phyloP scores from a whole-genome alignment of 176 grass and related monocot species.

The Oryza glaberrima region DNA sequence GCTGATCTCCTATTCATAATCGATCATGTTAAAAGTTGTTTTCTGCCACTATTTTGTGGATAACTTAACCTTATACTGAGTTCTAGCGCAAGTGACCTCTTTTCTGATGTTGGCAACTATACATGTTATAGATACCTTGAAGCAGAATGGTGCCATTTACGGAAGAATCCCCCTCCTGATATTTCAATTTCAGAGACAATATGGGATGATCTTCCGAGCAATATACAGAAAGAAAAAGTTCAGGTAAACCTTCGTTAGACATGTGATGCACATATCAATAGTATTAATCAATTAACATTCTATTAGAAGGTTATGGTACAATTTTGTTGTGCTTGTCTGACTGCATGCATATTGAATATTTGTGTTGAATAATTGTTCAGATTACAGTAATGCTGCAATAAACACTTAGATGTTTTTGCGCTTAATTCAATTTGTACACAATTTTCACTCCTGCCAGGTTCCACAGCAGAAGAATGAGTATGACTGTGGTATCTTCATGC shows the following conservation, averaged over 20 bases:
- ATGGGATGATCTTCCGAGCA: conserved; percentile 49
- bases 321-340: background rate
- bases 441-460: conserved; percentile 52
- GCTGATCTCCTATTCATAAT: conserved; percentile 12
- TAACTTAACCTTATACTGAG: background rate
- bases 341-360: background rate
- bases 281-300: conserved; percentile 13
- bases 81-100: conserved; percentile 4
- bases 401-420: conserved; percentile 11
- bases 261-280: background rate
- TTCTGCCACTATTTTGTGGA: background rate
- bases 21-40: background rate
- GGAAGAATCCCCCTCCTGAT: conserved; percentile 35
- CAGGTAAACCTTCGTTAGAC: conserved; percentile 35
- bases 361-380: conserved; percentile 1
- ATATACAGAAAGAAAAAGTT: conserved; percentile 48
- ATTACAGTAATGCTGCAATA: conserved; percentile 5
- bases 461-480: conserved; percentile 75
- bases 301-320: background rate
- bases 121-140: conserved; percentile 58
- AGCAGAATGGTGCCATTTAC: conserved; percentile 59
- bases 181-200: conserved; percentile 38
- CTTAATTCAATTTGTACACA: conserved; percentile 8
- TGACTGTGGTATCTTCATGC: conserved; percentile 91
- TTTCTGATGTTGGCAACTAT: conserved; percentile 15